phyloP scores from a whole-genome alignment of 73 alveolate species.

The Paraurostyla sp. region DNA sequence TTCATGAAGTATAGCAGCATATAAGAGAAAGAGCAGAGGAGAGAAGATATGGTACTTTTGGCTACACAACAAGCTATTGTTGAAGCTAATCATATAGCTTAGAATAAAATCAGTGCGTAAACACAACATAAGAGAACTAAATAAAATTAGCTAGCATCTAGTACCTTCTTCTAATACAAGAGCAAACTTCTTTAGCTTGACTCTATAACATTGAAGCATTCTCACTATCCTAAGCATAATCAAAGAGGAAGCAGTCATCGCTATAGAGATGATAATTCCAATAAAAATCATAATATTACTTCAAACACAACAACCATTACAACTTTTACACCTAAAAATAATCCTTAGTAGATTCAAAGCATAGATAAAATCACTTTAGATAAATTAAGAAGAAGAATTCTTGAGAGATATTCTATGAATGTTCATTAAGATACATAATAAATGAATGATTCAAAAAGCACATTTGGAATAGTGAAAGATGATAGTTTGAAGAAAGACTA shows the following conservation, averaged over 20 bases:
- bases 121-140: not conserved
- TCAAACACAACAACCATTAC: too few relatives aligned
- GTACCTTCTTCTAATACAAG: constrained; percentile 27
- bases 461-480: too few relatives aligned
- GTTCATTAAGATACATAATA: too few relatives aligned
- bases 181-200: not conserved
- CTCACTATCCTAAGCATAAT: not conserved
- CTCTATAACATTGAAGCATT: not conserved
- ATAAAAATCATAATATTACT: not conserved
- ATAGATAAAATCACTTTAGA: too few relatives aligned
- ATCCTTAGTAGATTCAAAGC: too few relatives aligned
- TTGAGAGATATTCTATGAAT: too few relatives aligned
- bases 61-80: constrained; percentile 17
- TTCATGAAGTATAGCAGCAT: not conserved
- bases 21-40: constrained; percentile 22
- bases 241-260: not conserved
- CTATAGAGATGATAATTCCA: not conserved
- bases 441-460: too few relatives aligned
- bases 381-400: too few relatives aligned
- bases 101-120: not conserved
- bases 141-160: not conserved
- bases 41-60: constrained; percentile 45
- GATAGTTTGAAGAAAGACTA: too few relatives aligned
- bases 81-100: not conserved
- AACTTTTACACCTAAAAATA: too few relatives aligned